Evolutionary conservation across 106 monocot species (phyloP), one percentile per base, ranked within the genome.

Genomic region (Allium cepa): DNA sequence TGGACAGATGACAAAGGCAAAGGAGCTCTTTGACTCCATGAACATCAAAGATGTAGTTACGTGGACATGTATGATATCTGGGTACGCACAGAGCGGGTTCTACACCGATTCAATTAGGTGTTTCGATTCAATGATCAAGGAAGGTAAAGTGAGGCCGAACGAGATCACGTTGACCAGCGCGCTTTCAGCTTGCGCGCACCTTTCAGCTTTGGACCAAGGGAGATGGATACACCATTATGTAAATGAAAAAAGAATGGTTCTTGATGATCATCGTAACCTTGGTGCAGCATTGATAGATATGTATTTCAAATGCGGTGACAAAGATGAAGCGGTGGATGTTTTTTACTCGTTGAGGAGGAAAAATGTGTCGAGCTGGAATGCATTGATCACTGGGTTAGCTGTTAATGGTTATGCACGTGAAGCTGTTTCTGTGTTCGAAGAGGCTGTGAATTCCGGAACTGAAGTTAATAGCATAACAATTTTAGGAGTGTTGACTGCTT

Each of bases 291-390:
- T 94, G 59, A 84, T 94, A 53, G 87, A 94, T 67, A 90, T 94
- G 94, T 90, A 94, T 59, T 77, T 89, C 36, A 94, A 94, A 49
- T 90, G 93, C 51, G 89, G 88, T 9, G 56, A 69, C 10, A 62
- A 76, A 11, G 70, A 86, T 36, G 56, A 67, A 13, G 83, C 90
- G 51, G 15, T 68, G 12, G 53, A 71, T 14, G n/a, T 87, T 9
- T 94, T 94, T 59, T 49, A 76, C 15, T 73, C 71, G 28, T 64
- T 88, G 76, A 49, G 50, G 8, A 46, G 57, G 8, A 80, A 69
- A 53, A 88, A 88, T 64, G 75, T 92, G n/a, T 93, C 93, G n/a
- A 64, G 76, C 7, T 93, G 93, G 93, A 93, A 93, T 75, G 80
- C 93, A 17, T 57, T 93, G 69, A 88, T 93, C 47, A 77, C 79